A percentile compares a stretch with the other conserved stretches of the same genome.
phyloP scores from a whole-genome alignment of 2,329 filamentous ascomycete genomes.

The Fusarium beomiforme region DNA sequence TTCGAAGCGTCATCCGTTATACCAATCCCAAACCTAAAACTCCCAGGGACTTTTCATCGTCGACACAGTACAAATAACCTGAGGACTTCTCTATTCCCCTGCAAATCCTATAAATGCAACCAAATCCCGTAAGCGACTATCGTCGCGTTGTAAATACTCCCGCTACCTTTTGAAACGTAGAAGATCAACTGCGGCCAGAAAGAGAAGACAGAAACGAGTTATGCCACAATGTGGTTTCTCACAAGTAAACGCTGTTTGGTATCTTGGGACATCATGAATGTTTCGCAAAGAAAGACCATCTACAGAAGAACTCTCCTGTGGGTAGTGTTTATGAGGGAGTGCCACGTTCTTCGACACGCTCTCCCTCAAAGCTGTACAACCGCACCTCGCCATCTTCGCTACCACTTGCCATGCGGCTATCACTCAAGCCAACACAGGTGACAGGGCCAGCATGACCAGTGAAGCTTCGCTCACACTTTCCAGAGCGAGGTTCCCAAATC shows the following conservation, averaged over 20 bases:
- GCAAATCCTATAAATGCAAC: constrained; percentile 17
- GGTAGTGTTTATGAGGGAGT: constrained; percentile 57
- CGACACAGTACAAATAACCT: constrained; percentile 5
- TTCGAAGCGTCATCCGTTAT: constrained; percentile 5
- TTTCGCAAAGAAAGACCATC: neutral
- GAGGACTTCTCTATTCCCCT: neutral
- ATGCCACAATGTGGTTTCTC: neutral
- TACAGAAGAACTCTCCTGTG: neutral
- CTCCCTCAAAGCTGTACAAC: constrained; percentile 78
- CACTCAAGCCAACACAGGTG: constrained; percentile 91
- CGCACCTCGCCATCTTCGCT: constrained; percentile 94
- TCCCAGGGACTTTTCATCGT: constrained; percentile 15
- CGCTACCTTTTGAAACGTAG: constrained; percentile 16
- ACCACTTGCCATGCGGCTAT: constrained; percentile 88
- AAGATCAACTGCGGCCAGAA: neutral
- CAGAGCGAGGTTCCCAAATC: constrained; percentile 89
- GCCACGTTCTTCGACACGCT: constrained; percentile 59
- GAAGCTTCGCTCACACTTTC: constrained; percentile 91
- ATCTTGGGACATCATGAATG: constrained; percentile 12
- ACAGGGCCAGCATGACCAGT: constrained; percentile 91
- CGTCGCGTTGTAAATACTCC: constrained; percentile 15
- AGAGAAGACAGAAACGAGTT: neutral
- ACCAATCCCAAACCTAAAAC: constrained; percentile 19
- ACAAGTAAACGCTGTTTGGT: neutral
- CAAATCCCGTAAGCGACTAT: neutral